These are phyloP conservation scores for Ailanthus altissimus DNA, from an alignment of 345 rosid species.

Conservation along the genomic window DNA sequence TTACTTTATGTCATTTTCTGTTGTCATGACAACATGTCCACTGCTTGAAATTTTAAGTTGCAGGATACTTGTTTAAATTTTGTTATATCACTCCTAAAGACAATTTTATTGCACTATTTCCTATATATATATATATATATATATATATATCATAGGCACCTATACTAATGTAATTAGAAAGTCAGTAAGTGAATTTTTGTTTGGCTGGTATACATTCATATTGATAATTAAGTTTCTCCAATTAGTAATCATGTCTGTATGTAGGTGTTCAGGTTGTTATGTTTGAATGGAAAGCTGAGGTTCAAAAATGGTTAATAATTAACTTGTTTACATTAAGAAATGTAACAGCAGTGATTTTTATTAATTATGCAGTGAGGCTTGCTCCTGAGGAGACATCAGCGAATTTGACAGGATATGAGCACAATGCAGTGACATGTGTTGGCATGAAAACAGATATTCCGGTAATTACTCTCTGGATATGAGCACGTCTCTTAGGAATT, in stretches of 20 bases:
- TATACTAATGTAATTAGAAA: background rate
- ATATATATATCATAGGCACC: background rate
- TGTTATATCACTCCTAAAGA: background rate
- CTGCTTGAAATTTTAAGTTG: constrained; percentile 9
- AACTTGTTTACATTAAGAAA: constrained; percentile 11
- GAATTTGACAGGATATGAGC: constrained; percentile 73
- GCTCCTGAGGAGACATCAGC: constrained; percentile 81
- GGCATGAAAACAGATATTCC: constrained; percentile 84
- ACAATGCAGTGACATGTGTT: constrained; percentile 83
- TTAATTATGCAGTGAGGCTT: constrained; percentile 76
- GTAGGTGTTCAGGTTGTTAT: background rate
- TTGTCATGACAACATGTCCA: background rate
- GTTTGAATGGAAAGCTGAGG: background rate
- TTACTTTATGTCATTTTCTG: background rate
- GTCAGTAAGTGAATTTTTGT: background rate
- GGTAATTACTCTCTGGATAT: constrained; percentile 41
- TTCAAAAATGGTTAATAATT: background rate
- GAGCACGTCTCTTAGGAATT: constrained; percentile 12
- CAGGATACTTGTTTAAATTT: background rate
- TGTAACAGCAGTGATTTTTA: background rate
- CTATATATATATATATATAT: background rate
- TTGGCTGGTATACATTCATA: background rate
- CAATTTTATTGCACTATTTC: background rate
- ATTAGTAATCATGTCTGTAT: background rate
- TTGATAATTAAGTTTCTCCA: background rate